These are phyloP conservation scores for Phytopythium kandeliae DNA, from an alignment of 352 stramenopile species.

Conservation along the genomic window DNA sequence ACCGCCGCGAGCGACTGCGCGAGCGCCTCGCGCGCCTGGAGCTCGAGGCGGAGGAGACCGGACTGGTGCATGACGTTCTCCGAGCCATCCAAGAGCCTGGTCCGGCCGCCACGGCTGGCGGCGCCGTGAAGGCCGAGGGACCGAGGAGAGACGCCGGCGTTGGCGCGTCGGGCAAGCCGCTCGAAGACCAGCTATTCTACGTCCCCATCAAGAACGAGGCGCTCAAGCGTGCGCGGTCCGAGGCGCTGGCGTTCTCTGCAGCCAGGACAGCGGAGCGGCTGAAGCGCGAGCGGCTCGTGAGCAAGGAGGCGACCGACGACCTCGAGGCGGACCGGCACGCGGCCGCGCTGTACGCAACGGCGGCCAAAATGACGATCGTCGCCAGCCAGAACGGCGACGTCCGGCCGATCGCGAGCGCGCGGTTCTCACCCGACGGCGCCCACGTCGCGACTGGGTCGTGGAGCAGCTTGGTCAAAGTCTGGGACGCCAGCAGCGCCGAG, in stretches of 20 bases:
- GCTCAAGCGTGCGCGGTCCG: slow-evolving; percentile 79
- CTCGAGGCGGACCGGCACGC: slow-evolving; percentile 64
- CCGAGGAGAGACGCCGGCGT: neutral
- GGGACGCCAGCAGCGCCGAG: slow-evolving; percentile 72
- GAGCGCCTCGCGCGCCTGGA: slow-evolving; percentile 83
- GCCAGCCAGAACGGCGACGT: slow-evolving; percentile 95
- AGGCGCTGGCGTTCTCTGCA: slow-evolving; percentile 80
- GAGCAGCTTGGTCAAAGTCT: slow-evolving; percentile 93
- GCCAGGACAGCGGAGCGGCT: slow-evolving; percentile 50
- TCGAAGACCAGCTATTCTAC: slow-evolving; percentile 81
- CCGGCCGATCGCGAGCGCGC: slow-evolving; percentile 78
- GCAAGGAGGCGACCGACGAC: slow-evolving; percentile 15
- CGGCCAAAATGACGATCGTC: slow-evolving; percentile 77
- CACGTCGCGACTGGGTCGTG: slow-evolving; percentile 89
- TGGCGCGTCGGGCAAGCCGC: slow-evolving; percentile 15
- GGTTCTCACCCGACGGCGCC: slow-evolving; percentile 53
- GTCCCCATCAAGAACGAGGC: slow-evolving; percentile 66
- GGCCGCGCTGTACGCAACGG: slow-evolving; percentile 72
- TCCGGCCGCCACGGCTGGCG: neutral
- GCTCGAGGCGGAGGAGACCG: slow-evolving; percentile 63
- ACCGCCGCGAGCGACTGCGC: slow-evolving; percentile 92
- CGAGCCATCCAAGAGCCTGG: slow-evolving; percentile 42
- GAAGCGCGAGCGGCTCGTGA: slow-evolving; percentile 43
- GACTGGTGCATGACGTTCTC: slow-evolving; percentile 53
- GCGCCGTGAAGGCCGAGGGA: slow-evolving; percentile 2